Percentiles rank a stretch among this genome's conserved stretches.
Conservation (phyloP, 1,284 basidiomycete genomes). For the Rhizoctonia solani region DNA sequence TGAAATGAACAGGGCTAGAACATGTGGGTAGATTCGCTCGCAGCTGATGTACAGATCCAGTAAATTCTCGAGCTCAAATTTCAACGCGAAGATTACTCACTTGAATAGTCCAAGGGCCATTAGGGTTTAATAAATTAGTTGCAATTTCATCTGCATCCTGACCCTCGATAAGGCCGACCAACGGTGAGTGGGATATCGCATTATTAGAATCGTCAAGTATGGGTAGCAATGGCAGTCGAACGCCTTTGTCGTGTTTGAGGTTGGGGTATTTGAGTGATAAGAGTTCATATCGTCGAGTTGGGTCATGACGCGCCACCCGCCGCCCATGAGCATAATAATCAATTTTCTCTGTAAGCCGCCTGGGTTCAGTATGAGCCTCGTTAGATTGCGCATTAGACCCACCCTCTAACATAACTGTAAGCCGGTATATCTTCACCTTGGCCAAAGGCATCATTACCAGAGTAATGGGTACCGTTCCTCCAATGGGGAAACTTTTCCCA, state of each 20-base stretch:
- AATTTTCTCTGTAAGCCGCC: slow-evolving; percentile 61
- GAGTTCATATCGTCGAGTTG: slow-evolving; percentile 66
- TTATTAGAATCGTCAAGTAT: slow-evolving; percentile 52
- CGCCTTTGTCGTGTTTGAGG: slow-evolving; percentile 50
- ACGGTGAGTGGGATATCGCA: slow-evolving; percentile 49
- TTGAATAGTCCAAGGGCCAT: slow-evolving; percentile 60
- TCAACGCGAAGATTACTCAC: slow-evolving; percentile 37
- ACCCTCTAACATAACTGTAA: slow-evolving; percentile 86
- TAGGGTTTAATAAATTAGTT: slow-evolving; percentile 52
- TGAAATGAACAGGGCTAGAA: slow-evolving; percentile 65
- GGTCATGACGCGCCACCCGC: slow-evolving; percentile 77
- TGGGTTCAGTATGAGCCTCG: not conserved
- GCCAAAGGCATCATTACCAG: slow-evolving; percentile 83
- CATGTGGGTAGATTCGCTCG: slow-evolving; percentile 49
- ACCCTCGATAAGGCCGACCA: slow-evolving; percentile 48
- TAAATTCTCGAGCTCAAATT: not conserved
- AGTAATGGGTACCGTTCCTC: slow-evolving; percentile 79
- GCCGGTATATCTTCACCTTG: slow-evolving; percentile 81
- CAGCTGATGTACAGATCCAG: slow-evolving; percentile 38
- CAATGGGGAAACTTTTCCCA: slow-evolving; percentile 82
- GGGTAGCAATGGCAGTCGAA: slow-evolving; percentile 55
- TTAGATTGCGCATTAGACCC: slow-evolving; percentile 39
- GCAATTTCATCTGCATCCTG: slow-evolving; percentile 46
- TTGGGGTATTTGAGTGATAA: slow-evolving; percentile 65
- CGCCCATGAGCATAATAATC: slow-evolving; percentile 77